phyloP scores from a whole-genome alignment of 768 basidiomycete genomes.

The Holtermanniella nyarrowii region DNA sequence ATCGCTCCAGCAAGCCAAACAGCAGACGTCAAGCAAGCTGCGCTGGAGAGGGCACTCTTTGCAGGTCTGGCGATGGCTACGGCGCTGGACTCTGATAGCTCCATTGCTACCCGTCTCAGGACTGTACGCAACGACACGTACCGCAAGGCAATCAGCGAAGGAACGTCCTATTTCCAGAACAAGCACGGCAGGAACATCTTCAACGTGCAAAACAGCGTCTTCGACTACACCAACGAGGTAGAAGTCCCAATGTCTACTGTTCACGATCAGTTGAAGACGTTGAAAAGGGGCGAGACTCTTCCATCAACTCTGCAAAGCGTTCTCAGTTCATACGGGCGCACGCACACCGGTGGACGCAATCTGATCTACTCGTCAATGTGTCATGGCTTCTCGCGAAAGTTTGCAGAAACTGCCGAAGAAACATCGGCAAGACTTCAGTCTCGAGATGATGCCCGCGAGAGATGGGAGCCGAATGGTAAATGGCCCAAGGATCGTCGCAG shows the following conservation, averaged over 20 bases:
- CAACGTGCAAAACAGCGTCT: neutral
- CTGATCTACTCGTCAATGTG: too few species aligned
- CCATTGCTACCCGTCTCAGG: too few species aligned
- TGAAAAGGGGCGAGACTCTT: neutral
- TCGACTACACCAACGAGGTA: neutral
- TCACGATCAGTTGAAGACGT: neutral
- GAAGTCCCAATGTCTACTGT: neutral
- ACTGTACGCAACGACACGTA: neutral
- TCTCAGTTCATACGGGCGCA: neutral
- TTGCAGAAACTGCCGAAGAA: too few species aligned
- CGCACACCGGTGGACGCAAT: neutral
- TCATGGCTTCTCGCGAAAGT: too few species aligned
- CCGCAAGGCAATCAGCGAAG: neutral
- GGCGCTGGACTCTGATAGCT: neutral
- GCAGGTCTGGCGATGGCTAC: neutral
- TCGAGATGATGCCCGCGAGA: too few species aligned
- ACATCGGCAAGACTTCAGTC: too few species aligned
- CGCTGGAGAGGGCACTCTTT: neutral
- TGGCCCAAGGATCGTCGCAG: too few species aligned
- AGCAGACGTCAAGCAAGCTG: neutral
- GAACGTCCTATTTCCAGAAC: neutral
- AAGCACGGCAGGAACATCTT: neutral
- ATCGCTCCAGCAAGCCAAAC: too few species aligned
- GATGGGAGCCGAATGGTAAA: too few species aligned
- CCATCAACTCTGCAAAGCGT: neutral